Conservation (phyloP, 1,284 basidiomycete genomes). For the Trichosporon ovoides region DNA sequence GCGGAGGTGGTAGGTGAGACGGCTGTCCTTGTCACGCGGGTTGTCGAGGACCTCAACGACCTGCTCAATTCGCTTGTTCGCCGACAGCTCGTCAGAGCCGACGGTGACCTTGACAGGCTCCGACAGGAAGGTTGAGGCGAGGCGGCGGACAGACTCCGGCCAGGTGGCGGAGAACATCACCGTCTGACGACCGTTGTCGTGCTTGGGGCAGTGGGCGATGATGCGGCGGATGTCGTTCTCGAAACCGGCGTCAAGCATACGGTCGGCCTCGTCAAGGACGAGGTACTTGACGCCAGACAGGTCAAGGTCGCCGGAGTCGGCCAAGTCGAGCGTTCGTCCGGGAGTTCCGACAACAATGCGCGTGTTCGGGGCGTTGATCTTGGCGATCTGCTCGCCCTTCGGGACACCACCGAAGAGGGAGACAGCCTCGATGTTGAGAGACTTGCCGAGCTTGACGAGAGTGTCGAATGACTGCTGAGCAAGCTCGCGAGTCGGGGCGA, state of each 20-base stretch:
- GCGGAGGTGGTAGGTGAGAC: constrained; percentile 62
- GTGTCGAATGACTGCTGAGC: constrained; percentile 92
- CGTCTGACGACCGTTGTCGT: constrained; percentile 65
- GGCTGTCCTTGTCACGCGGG: constrained; percentile 74
- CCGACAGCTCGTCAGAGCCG: constrained; percentile 89
- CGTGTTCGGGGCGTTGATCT: constrained; percentile 57
- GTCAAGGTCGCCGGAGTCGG: constrained; percentile 76
- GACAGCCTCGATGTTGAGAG: constrained; percentile 70
- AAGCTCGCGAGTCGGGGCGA: constrained; percentile 90
- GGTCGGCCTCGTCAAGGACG: constrained; percentile 94
- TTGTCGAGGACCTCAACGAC: constrained; percentile 85
- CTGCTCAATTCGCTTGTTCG: constrained; percentile 79
- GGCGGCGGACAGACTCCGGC: constrained; percentile 89
- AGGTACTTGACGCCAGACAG: constrained; percentile 83
- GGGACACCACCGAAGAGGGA: constrained; percentile 90
- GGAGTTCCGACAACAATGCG: constrained; percentile 90
- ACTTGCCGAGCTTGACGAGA: constrained; percentile 68
- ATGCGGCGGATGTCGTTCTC: constrained; percentile 96
- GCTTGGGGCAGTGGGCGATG: constrained; percentile 68
- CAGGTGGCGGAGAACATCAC: constrained; percentile 99
- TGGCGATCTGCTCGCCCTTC: constrained; percentile 73
- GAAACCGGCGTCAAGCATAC: constrained; percentile 98
- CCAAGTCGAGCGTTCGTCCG: constrained; percentile 84
- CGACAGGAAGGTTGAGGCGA: constrained; percentile 86
- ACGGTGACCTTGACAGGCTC: constrained; percentile 88